Conservation (phyloP, 257 asterid species). For the Gynochthodes officinalis region DNA sequence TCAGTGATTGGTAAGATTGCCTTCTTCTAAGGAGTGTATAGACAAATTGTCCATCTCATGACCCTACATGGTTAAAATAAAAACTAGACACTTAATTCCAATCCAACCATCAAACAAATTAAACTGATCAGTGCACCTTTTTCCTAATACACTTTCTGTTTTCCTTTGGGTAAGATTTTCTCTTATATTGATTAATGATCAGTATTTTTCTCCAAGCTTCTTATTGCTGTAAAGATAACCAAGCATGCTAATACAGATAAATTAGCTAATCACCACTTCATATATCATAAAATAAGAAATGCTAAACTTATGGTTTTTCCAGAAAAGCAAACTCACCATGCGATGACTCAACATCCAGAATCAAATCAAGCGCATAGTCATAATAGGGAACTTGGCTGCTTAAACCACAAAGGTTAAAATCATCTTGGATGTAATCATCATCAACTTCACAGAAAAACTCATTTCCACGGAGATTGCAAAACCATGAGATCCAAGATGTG, state of each 20-base stretch:
- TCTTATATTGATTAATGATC: background rate
- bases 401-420: constrained; percentile 55
- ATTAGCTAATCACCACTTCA: background rate
- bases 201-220: background rate
- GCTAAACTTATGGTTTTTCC: background rate
- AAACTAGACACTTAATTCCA: background rate
- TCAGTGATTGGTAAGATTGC: background rate
- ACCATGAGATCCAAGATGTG: constrained; percentile 61
- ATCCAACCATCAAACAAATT: background rate
- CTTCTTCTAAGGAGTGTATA: no score
- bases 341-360: constrained; percentile 57
- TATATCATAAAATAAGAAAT: background rate
- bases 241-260: background rate
- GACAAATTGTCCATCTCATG: no score
- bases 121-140: background rate
- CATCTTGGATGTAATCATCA: constrained; percentile 62
- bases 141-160: background rate
- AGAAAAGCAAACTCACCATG: constrained; percentile 34
- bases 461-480: constrained; percentile 55
- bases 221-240: background rate
- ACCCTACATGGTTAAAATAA: background rate
- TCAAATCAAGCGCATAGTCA: constrained; percentile 55
- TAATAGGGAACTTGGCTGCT: constrained; percentile 53
- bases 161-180: background rate
- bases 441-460: constrained; percentile 59